Base-by-base conservation (phyloP, 345 rosid species). In the Bruguiera parviflora region DNA sequence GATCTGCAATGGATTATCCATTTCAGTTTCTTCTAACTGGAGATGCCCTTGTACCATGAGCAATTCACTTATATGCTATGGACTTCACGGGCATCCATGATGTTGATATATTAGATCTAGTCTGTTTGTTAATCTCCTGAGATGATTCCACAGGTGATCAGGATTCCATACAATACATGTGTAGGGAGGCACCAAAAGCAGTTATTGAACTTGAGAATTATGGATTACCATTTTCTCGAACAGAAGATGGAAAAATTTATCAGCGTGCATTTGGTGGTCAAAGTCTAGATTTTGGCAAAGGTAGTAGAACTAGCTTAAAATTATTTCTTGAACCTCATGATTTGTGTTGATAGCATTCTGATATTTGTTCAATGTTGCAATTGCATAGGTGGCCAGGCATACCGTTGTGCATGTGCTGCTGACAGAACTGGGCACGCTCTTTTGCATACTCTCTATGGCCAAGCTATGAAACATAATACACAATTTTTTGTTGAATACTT, bases 211-310 rank as follows among this genome's bases (percentile, higher is more conserved):
- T 95, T 55, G 98, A 95, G 83, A 85, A 95, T 69, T 90, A 92
- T 61, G 99, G 98, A 4, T 63, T 95, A 37, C 98, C 98, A 7
- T 95, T 95, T 82, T 95, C 98, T 79, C 92, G 98, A 71, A 95
- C 98, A 68, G 98, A 95, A 83, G 98, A 92, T 61, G 99, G 98
- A 46, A 87, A 86, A 71, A 92, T 95, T 73, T 95, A 95, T 80
- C 99, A 95, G 76, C 96, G 98, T 67, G 99, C 98, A 8, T 95
- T 95, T 90, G 99, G 99, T 55, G 99, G 99, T 76, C 99, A 95
- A 78, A 95, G 99, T 83, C 89, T 95, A 69, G 77, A 95, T 74
- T 95, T 88, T 85, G 99, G 99, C 52, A 95, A 95, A 86, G 99
- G 99, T 90, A 73, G 66, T 46, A 35, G n/a, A 47, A 28, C 28